phyloP scores from a whole-genome alignment of 176 grass and related monocot genomes.

The Melocanna baccifera region DNA sequence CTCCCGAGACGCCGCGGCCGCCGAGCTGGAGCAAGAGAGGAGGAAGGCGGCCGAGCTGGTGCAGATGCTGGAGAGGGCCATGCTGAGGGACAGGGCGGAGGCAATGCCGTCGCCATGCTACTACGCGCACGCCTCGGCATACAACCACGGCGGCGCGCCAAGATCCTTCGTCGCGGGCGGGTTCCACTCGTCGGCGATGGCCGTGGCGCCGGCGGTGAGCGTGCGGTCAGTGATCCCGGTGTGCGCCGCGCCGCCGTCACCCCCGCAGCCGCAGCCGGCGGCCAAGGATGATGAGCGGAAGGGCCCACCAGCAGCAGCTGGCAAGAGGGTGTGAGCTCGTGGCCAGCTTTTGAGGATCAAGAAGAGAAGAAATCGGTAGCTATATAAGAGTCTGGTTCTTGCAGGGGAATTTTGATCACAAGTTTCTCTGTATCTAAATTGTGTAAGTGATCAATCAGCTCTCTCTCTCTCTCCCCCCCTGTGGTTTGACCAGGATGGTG shows the following conservation, averaged over 20 bases:
- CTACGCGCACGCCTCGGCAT: slow-evolving; percentile 31
- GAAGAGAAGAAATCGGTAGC: background rate
- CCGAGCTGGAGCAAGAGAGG: slow-evolving; percentile 9
- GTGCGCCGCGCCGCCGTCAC: slow-evolving; percentile 52
- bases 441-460: slow-evolving; percentile 11
- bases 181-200: slow-evolving; percentile 58
- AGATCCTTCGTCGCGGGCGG: slow-evolving; percentile 29
- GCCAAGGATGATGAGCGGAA: slow-evolving; percentile 30
- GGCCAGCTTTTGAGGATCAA: background rate
- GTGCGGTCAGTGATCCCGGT: slow-evolving; percentile 71
- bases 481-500: background rate
- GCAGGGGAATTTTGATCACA: slow-evolving; percentile 35
- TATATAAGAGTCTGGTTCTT: background rate
- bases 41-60: slow-evolving; percentile 31
- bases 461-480: background rate
- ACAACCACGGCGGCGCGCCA: slow-evolving; percentile 12
- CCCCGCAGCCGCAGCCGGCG: background rate
- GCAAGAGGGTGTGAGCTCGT: slow-evolving; percentile 11
- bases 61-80: slow-evolving; percentile 38
- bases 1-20: slow-evolving; percentile 7
- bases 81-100: slow-evolving; percentile 5
- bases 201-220: slow-evolving; percentile 56
- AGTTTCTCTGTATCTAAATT: background rate
- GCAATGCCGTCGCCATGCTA: slow-evolving; percentile 27
- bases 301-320: background rate